Evolutionary conservation across 2,329 filamentous ascomycete genomes (phyloP).

Genomic region (Ceratocystis eucalypticola): DNA sequence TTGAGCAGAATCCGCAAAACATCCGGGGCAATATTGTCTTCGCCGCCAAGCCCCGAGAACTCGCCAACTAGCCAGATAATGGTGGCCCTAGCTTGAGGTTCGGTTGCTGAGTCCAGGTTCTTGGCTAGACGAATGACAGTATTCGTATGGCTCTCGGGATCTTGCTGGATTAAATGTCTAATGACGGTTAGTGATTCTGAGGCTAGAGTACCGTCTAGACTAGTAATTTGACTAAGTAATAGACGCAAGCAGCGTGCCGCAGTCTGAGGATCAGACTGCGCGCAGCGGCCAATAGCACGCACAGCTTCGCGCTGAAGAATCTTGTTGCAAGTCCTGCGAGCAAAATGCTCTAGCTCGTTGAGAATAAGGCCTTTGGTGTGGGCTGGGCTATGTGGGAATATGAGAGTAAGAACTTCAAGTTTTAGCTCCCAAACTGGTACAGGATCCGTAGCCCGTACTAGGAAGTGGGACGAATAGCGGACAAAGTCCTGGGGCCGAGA

Average conservation of each 20-base stretch:
- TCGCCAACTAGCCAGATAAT: constrained; percentile 98
- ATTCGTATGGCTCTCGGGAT: constrained; percentile 63
- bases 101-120: constrained; percentile 77
- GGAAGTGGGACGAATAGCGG: constrained; percentile 76
- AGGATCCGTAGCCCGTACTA: constrained; percentile 67
- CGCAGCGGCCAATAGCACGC: constrained; percentile 83
- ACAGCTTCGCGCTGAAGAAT: constrained; percentile 78
- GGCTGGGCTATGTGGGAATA: constrained; percentile 69
- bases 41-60: constrained; percentile 64
- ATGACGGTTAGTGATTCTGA: constrained; percentile 92
- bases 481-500: constrained; percentile 66
- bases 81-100: constrained; percentile 77
- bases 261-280: constrained; percentile 58
- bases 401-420: constrained; percentile 75
- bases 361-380: constrained; percentile 76
- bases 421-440: constrained; percentile 81
- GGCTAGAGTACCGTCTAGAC: constrained; percentile 72
- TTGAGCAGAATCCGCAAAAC: constrained; percentile 79
- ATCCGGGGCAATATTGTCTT: constrained; percentile 85
- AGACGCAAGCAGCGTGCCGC: constrained; percentile 69
- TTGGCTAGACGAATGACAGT: constrained; percentile 84
- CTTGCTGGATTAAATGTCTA: constrained; percentile 84
- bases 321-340: constrained; percentile 52
- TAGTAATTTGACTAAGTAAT: constrained; percentile 75
- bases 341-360: constrained; percentile 89